phyloP scores from a whole-genome alignment of 2,329 filamentous ascomycete genomes.

The Sordariomycetes sp. region DNA sequence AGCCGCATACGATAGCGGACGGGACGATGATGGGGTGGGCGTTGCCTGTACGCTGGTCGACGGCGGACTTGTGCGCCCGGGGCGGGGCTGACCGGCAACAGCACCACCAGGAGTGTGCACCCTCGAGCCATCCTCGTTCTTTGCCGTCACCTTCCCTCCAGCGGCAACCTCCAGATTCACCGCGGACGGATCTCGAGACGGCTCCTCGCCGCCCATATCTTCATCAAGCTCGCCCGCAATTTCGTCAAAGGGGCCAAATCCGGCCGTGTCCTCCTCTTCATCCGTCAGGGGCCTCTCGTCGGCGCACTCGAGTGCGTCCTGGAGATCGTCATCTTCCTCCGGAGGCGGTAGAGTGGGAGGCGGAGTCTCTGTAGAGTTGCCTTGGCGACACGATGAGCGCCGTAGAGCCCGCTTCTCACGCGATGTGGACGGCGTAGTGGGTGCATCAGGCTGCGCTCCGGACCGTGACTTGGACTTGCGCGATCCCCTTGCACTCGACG shows the following conservation, averaged over 20 bases:
- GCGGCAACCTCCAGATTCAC: conserved; percentile 86
- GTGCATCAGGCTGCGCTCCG: conserved; percentile 22
- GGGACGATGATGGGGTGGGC: conserved; percentile 42
- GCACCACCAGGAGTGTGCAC: conserved; percentile 70
- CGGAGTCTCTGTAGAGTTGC: conserved; percentile 39
- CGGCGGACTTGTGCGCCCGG: conserved; percentile 27
- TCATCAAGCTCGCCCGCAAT: conserved; percentile 88
- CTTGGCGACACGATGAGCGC: conserved; percentile 52
- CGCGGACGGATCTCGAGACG: conserved; percentile 61
- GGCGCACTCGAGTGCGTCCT: conserved; percentile 77
- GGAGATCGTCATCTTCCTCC: conserved; percentile 48
- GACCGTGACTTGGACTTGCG: conserved; percentile 33
- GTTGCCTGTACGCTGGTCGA: conserved; percentile 30
- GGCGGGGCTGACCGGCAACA: conserved; percentile 23
- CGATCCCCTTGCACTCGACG: conserved; percentile 31
- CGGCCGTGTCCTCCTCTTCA: conserved; percentile 57
- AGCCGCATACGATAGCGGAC: conserved; percentile 72
- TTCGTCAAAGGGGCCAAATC: conserved; percentile 57
- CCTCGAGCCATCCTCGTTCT: conserved; percentile 82
- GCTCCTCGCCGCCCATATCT: conserved; percentile 57
- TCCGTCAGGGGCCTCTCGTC: conserved; percentile 79
- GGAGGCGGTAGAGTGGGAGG: conserved; percentile 39
- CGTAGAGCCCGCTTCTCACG: conserved; percentile 49
- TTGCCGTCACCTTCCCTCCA: conserved; percentile 79
- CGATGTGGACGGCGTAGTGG: conserved; percentile 32